Conservation (phyloP, 345 rosid species). For the Dimocarpus longan region DNA sequence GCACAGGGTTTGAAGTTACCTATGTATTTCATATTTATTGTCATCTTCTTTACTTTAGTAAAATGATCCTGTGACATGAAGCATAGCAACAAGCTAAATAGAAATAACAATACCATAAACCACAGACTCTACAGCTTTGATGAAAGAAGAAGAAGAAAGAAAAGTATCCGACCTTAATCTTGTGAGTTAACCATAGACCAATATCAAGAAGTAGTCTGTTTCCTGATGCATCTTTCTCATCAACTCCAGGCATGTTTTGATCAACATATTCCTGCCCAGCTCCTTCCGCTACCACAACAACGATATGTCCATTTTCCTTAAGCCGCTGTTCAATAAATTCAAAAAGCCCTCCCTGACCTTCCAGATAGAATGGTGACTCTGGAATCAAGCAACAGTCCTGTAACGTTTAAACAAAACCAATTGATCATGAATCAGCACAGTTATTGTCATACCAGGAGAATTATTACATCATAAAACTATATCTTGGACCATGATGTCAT, state of each 20-base stretch:
- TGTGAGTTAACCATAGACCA: slow-evolving; percentile 87
- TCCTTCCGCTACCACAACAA: slow-evolving; percentile 93
- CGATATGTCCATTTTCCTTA: slow-evolving; percentile 79
- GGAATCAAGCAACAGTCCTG: slow-evolving; percentile 99
- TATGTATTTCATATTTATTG: slow-evolving; percentile 83
- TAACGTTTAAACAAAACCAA: slow-evolving; percentile 32
- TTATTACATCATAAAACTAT: background rate
- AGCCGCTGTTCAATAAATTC: slow-evolving; percentile 76
- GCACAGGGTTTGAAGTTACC: slow-evolving; percentile 41
- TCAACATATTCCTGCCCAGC: slow-evolving; percentile 90
- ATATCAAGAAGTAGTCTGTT: slow-evolving; percentile 88
- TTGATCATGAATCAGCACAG: background rate
- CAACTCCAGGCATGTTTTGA: slow-evolving; percentile 47
- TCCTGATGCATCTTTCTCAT: slow-evolving; percentile 85
- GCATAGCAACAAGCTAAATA: slow-evolving; percentile 6
- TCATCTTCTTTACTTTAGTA: slow-evolving; percentile 61
- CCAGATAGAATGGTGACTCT: slow-evolving; percentile 89
- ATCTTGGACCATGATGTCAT: background rate
- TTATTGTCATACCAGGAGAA: background rate
- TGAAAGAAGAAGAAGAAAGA: background rate
- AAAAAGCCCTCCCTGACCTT: slow-evolving; percentile 88
- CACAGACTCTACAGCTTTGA: background rate
- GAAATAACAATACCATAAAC: slow-evolving; percentile 10
- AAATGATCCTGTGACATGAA: slow-evolving; percentile 67
- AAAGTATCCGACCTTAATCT: slow-evolving; percentile 63